Conservation (phyloP, 306 rosid genomes). For the Ziziphus jujuba region DNA sequence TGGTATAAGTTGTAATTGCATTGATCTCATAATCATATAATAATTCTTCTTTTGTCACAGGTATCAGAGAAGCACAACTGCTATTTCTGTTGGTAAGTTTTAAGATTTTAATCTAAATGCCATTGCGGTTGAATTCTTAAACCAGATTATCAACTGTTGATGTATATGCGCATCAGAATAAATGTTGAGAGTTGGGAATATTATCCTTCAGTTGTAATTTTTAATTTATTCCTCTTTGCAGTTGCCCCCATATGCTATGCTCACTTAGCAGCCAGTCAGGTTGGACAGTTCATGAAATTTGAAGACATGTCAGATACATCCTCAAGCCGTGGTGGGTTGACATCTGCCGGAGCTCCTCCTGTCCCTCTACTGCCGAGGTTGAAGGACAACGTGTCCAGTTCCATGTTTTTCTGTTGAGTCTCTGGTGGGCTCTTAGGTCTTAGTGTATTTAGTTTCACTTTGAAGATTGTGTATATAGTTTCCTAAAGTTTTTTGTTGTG, state of each 20-base stretch:
- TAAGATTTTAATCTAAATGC: background rate
- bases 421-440: background rate
- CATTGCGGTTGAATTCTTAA: background rate
- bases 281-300: constrained; percentile 74
- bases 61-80: constrained; percentile 94
- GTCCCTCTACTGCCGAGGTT: constrained; percentile 79
- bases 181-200: background rate
- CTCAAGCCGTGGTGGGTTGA: constrained; percentile 69
- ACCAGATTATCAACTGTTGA: background rate
- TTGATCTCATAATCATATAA: background rate
- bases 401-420: constrained; percentile 84
- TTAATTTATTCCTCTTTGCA: constrained; percentile 29
- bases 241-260: constrained; percentile 97
- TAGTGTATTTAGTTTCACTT: background rate
- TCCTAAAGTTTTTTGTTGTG: constrained; percentile 8
- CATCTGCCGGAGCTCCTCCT: constrained; percentile 54
- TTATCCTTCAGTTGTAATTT: background rate
- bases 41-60: constrained; percentile 32
- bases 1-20: background rate
- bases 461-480: constrained; percentile 28
- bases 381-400: constrained; percentile 49
- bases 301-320: constrained; percentile 82
- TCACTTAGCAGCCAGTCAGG: constrained; percentile 81
- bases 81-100: constrained; percentile 79
- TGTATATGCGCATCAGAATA: background rate